phyloP scores from a whole-genome alignment of 106 monocot species.

The Vanilla planifolia region DNA sequence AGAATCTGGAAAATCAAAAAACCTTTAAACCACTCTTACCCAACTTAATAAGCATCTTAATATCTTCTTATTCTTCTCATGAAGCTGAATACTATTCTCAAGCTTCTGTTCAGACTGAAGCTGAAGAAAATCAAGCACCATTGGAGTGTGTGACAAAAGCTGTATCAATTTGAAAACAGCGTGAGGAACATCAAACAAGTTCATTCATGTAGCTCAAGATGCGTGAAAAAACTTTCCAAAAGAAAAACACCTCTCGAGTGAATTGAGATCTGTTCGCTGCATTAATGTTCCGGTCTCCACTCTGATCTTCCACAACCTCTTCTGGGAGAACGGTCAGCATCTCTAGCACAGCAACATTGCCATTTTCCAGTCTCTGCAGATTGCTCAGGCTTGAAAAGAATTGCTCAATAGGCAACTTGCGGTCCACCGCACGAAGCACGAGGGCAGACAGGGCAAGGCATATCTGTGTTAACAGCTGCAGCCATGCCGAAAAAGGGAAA shows the following conservation, averaged over 20 bases:
- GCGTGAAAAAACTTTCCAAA: slow-evolving; percentile 43
- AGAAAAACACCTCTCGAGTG: slow-evolving; percentile 53
- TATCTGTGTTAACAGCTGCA: slow-evolving; percentile 92
- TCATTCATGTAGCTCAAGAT: slow-evolving; percentile 44
- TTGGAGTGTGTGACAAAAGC: slow-evolving; percentile 79
- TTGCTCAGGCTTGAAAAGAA: slow-evolving; percentile 75
- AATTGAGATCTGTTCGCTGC: slow-evolving; percentile 51
- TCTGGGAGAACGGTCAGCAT: slow-evolving; percentile 94
- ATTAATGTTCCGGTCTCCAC: slow-evolving; percentile 38
- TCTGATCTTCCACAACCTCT: slow-evolving; percentile 74
- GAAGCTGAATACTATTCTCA: slow-evolving; percentile 36
- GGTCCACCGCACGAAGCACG: slow-evolving; percentile 58
- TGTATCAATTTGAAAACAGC: slow-evolving; percentile 23
- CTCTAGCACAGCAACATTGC: slow-evolving; percentile 74
- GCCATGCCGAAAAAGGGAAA: not conserved
- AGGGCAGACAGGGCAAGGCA: slow-evolving; percentile 84
- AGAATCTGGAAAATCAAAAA: too few relatives aligned
- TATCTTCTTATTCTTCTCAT: slow-evolving; percentile 37
- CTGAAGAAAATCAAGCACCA: slow-evolving; percentile 75
- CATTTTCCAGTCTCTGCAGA: slow-evolving; percentile 65
- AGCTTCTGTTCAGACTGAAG: slow-evolving; percentile 47
- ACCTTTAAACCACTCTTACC: slow-evolving; percentile 13
- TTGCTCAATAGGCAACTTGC: slow-evolving; percentile 69
- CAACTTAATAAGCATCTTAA: slow-evolving; percentile 26
- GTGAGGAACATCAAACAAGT: not conserved